phyloP scores from a whole-genome alignment of 2,329 filamentous ascomycete genomes.

The Huntiella savannae region DNA sequence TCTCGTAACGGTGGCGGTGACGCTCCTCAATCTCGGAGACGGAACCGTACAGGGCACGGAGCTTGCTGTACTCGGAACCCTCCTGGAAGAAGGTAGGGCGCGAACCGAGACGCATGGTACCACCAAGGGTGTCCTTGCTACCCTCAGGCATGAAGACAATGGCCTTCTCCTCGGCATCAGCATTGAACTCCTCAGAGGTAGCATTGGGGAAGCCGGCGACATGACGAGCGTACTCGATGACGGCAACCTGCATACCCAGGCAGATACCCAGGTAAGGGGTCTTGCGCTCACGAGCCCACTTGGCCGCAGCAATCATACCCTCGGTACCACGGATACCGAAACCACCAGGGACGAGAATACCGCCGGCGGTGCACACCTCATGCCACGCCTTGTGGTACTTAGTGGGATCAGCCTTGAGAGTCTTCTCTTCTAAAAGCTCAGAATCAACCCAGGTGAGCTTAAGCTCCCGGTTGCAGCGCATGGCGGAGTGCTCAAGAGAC shows the following conservation, averaged over 20 bases:
- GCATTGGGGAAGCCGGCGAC: slow-evolving; percentile 43
- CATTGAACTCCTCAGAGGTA: slow-evolving; percentile 35
- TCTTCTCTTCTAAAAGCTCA: slow-evolving; percentile 56
- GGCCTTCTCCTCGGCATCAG: slow-evolving; percentile 43
- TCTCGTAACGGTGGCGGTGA: slow-evolving; percentile 79
- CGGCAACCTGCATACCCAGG: slow-evolving; percentile 80
- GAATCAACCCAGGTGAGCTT: slow-evolving; percentile 73
- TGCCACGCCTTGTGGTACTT: slow-evolving; percentile 79
- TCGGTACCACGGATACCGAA: slow-evolving; percentile 69
- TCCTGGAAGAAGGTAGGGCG: slow-evolving; percentile 58
- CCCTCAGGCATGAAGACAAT: slow-evolving; percentile 85
- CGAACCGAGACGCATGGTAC: slow-evolving; percentile 70
- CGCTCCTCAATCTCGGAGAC: slow-evolving; percentile 44
- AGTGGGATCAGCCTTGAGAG: slow-evolving; percentile 41
- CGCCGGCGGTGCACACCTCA: slow-evolving; percentile 48
- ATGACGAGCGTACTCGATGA: slow-evolving; percentile 71
- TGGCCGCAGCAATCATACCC: slow-evolving; percentile 78
- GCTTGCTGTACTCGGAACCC: slow-evolving; percentile 57
- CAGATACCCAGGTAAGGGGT: slow-evolving; percentile 79
- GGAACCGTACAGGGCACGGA: slow-evolving; percentile 55
- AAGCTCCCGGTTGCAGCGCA: slow-evolving; percentile 65
- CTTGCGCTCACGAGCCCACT: slow-evolving; percentile 68
- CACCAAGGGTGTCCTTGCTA: slow-evolving; percentile 39
- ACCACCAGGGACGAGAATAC: slow-evolving; percentile 49
- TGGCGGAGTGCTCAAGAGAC: slow-evolving; percentile 75